A percentile compares a stretch with the other conserved stretches of the same genome.
phyloP scores from a whole-genome alignment of 2,329 filamentous ascomycete species.

The Fusarium poae region DNA sequence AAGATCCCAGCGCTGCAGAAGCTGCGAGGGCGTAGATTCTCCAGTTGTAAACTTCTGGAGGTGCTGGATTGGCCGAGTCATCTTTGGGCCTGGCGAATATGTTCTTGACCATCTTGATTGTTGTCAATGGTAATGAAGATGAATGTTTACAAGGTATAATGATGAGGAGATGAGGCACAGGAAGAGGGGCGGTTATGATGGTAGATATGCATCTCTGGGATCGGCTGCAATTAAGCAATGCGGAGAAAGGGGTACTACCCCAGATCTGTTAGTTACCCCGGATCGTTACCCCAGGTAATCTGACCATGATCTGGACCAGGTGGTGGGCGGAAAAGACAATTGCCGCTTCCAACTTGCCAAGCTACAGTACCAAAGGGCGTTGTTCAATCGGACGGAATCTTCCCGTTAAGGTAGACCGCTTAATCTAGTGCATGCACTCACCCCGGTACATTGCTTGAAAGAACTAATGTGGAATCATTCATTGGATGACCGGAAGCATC shows the following conservation, averaged over 20 bases:
- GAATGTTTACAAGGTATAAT: too few species aligned
- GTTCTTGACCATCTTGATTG: slow-evolving; percentile 1
- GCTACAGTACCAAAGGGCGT: neutral
- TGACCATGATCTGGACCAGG: neutral
- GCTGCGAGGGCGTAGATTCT: slow-evolving; percentile 9
- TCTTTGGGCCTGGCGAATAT: slow-evolving; percentile 13
- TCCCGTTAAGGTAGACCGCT: neutral
- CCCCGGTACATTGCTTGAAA: neutral
- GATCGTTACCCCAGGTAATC: slow-evolving; percentile 1
- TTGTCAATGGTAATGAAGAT: neutral
- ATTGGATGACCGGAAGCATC: neutral
- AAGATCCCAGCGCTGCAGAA: slow-evolving; percentile 7
- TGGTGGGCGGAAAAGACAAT: slow-evolving; percentile 5
- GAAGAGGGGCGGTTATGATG: neutral
- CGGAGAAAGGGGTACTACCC: neutral
- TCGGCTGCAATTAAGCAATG: neutral
- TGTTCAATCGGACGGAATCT: neutral
- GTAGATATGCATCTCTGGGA: neutral
- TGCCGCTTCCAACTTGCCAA: neutral
- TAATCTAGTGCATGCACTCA: neutral
- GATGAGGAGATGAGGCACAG: neutral
- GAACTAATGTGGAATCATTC: too few species aligned
- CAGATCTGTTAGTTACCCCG: slow-evolving; percentile 12
- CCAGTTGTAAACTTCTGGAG: slow-evolving; percentile 16
- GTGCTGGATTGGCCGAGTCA: slow-evolving; percentile 12